These are phyloP conservation scores for Didymella pomorum DNA, from an alignment of 2,329 filamentous ascomycete species.

Conservation along the genomic window DNA sequence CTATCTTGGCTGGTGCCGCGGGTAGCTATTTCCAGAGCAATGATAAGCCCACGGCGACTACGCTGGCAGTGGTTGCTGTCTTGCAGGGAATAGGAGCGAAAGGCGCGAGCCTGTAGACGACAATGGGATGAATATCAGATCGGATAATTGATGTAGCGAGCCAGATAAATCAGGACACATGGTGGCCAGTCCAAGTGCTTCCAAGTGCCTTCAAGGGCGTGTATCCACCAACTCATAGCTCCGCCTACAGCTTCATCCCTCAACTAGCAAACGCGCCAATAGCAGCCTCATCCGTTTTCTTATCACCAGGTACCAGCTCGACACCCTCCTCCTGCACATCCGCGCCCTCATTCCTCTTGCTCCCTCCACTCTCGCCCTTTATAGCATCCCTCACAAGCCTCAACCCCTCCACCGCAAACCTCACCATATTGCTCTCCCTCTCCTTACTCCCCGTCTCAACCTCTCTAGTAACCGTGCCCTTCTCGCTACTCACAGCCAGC, in stretches of 20 bases:
- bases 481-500: conserved; percentile 64
- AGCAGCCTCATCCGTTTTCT: conserved; percentile 8
- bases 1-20: conserved; percentile 37
- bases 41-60: conserved; percentile 36
- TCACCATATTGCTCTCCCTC: conserved; percentile 68
- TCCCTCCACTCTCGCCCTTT: conserved; percentile 40
- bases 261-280: conserved; percentile 16
- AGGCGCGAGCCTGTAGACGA: not conserved
- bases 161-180: not conserved
- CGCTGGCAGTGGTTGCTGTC: conserved; percentile 33
- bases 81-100: conserved; percentile 37
- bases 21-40: conserved; percentile 34
- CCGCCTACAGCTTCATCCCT: not conserved
- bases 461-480: conserved; percentile 63
- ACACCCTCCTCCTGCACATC: conserved; percentile 14
- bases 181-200: not conserved
- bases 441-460: conserved; percentile 64
- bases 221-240: not conserved
- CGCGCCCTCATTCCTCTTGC: not conserved
- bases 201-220: not conserved
- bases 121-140: not conserved
- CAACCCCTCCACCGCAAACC: conserved; percentile 67
- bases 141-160: not conserved
- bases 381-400: conserved; percentile 65
- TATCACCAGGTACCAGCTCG: conserved; percentile 12